These are phyloP conservation scores for Articulospora tetracladia DNA, from an alignment of 495 filamentous ascomycete genomes.

Conservation along the genomic window DNA sequence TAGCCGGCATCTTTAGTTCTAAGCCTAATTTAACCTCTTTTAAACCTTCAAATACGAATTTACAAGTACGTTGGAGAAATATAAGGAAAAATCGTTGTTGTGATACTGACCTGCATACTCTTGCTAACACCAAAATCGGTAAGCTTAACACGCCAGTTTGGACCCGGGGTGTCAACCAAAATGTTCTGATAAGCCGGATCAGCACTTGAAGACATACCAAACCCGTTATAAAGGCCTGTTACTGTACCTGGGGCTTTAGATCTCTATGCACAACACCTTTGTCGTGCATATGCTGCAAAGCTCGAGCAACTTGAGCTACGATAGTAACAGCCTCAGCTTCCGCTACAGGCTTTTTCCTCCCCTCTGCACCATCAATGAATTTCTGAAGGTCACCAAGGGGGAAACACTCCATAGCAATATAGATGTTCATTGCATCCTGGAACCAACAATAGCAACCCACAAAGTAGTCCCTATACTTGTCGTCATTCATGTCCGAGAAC, in stretches of 20 bases:
- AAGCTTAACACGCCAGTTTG: conserved; percentile 10
- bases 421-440: conserved; percentile 13
- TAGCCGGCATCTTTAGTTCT: too few relatives aligned
- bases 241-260: conserved; percentile 19
- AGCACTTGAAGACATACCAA: too few relatives aligned
- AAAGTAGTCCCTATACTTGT: conserved; percentile 3
- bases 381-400: conserved; percentile 18
- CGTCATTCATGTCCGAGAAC: conserved; percentile 16
- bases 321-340: conserved; percentile 8
- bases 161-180: not conserved
- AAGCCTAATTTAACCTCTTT: too few relatives aligned
- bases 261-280: conserved; percentile 28
- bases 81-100: too few relatives aligned
- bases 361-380: not conserved
- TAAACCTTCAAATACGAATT: too few relatives aligned
- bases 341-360: too few relatives aligned
- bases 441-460: conserved; percentile 16
- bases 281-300: conserved; percentile 27
- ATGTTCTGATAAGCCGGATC: conserved; percentile 6
- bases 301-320: not conserved
- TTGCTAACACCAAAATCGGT: too few relatives aligned
- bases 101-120: too few relatives aligned
- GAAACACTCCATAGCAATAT: conserved; percentile 33
- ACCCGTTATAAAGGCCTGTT: too few relatives aligned
- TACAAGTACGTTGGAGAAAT: too few relatives aligned